Conservation (phyloP, 352 stramenopile genomes). For the Globisporangium solare region DNA sequence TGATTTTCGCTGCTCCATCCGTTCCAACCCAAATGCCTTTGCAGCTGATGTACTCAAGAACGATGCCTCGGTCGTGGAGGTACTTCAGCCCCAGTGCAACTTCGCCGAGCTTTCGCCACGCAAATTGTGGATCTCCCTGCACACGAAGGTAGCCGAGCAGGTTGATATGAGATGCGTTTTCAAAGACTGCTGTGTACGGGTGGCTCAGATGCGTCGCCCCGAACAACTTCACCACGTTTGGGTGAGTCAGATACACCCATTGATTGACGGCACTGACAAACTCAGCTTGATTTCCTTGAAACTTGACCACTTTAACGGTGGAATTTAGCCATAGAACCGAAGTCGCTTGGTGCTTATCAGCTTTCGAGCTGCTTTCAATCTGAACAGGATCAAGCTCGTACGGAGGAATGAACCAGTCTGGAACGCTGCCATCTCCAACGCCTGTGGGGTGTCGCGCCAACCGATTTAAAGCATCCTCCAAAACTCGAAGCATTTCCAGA, state of each 20-base stretch:
- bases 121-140: too few species aligned
- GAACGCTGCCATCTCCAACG: neutral
- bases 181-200: neutral
- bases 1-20: neutral
- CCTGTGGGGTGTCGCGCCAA: neutral
- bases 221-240: slow-evolving; percentile 13
- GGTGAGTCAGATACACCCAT: too few species aligned
- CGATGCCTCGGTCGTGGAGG: too few species aligned
- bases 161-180: neutral
- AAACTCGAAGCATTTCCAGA: neutral
- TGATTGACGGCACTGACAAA: too few species aligned
- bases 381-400: slow-evolving; percentile 77
- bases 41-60: too few species aligned
- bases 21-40: neutral
- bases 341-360: neutral
- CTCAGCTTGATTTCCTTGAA: neutral
- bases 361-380: neutral
- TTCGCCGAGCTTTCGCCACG: too few species aligned
- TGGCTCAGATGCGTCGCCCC: slow-evolving; percentile 11
- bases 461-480: neutral
- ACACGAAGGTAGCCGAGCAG: neutral
- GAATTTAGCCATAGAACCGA: slow-evolving; percentile 35
- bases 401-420: slow-evolving; percentile 67
- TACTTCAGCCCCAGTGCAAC: too few species aligned
- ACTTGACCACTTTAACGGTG: slow-evolving; percentile 5